Base-by-base conservation (phyloP, 305 asterid species). In the Fraxinus ornus region DNA sequence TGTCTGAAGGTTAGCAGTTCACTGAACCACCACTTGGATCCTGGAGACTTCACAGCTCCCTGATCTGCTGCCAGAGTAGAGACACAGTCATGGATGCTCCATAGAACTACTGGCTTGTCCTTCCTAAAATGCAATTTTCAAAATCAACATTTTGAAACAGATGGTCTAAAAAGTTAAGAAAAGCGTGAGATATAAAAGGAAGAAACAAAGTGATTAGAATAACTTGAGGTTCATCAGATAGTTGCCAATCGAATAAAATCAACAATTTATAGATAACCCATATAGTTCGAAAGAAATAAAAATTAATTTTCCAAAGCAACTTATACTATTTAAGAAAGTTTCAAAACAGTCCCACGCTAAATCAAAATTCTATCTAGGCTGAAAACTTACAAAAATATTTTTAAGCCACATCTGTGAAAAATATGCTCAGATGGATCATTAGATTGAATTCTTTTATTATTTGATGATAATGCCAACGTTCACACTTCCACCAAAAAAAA, bases 61-160 rank as follows among this genome's bases (percentile, higher is more conserved):
- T 86, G 89, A 80, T 89, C 86, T 62, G 76, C 84, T 8, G 88
- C 87, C 85, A 89, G 78, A 75, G 92, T 81, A 77, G 91, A 88
- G 39, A 88, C 66, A 32, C 88, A 90, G 57, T 88, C 92, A 39
- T 85, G 87, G 83, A 89, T 88, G 86, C 89, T 89, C 91, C 92
- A 88, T 35, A 89, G 78, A 47, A 88, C 90, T 73, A 89, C 91
- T 64, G 86, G 83, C 76, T 86, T 88, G 81, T 89, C 90, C 87
- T 89, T 88, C 78, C 92, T 89, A 88, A 64, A 80, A 81, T 7
- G 39, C 81, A 37, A 41, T 28, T 10, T 72, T 55, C 68, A 73
- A 60, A 76, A 80, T 78, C 9, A 80, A 70, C 10, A 55, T 64
- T 36, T n/a, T 41, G 68, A 60, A 39, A 60, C 2, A 33, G 76